Evolutionary conservation across 2,329 filamentous ascomycete genomes (phyloP).

Genomic region (Tolypocladium endophyticum): DNA sequence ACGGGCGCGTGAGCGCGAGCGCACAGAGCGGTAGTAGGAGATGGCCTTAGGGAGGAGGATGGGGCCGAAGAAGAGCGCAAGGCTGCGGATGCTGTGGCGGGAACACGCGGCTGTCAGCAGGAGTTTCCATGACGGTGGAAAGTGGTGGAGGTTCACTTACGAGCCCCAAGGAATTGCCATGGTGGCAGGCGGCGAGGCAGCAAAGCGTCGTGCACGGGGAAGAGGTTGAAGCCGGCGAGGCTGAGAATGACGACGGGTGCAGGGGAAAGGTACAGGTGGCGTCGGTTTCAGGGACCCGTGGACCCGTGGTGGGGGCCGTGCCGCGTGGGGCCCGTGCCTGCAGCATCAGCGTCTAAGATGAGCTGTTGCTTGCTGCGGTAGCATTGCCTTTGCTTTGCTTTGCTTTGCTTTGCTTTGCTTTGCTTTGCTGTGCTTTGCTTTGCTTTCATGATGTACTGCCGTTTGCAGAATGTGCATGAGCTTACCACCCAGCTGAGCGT

Average conservation of each 20-base stretch:
- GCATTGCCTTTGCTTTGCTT: no score
- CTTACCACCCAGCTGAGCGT: neutral
- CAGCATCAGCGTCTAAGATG: no score
- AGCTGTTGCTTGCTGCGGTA: neutral
- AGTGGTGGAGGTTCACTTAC: slow-evolving; percentile 4
- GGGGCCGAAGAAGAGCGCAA: slow-evolving; percentile 57
- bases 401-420: neutral
- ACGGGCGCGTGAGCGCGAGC: slow-evolving; percentile 29
- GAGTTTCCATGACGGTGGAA: neutral
- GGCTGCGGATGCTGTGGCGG: slow-evolving; percentile 36
- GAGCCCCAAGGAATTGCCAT: slow-evolving; percentile 5
- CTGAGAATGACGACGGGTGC: neutral
- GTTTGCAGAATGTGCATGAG: neutral
- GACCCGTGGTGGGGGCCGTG: neutral
- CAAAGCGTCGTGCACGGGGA: neutral
- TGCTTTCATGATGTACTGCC: neutral
- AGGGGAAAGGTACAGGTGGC: neutral
- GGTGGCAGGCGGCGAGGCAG: neutral
- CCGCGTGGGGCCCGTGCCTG: neutral
- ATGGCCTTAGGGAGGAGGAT: slow-evolving; percentile 58
- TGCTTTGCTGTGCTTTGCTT: neutral
- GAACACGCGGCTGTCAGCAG: slow-evolving; percentile 2
- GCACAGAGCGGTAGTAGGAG: slow-evolving; percentile 49
- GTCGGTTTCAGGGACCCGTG: neutral
- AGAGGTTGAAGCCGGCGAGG: neutral